Evolutionary conservation across 176 grass and related monocot species (phyloP).

Genomic region (Coix lacrymajobi): DNA sequence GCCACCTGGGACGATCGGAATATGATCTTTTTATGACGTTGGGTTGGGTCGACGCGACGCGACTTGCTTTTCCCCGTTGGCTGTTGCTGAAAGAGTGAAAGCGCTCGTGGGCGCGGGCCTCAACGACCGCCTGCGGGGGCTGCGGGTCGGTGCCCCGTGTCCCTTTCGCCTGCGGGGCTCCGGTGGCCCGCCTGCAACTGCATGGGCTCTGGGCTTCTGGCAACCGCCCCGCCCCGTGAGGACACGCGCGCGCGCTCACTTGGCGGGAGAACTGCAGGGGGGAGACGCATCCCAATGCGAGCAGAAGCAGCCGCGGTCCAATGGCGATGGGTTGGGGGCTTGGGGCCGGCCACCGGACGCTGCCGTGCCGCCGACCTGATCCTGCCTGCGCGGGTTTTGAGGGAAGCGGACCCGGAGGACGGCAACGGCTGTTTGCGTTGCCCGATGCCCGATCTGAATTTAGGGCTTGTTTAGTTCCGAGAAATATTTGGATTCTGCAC

Average conservation of each 20-base stretch:
- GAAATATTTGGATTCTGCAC: too few species aligned
- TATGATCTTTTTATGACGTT: conserved; percentile 27
- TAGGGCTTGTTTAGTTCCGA: too few species aligned
- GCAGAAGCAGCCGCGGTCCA: background rate
- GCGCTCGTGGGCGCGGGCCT: background rate
- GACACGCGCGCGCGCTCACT: background rate
- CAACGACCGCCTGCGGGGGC: background rate
- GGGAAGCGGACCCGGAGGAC: background rate
- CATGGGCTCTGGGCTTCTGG: background rate
- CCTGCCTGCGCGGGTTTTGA: background rate
- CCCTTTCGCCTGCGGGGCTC: background rate
- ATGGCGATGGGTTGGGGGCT: background rate
- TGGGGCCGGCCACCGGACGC: background rate
- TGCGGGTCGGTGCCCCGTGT: background rate
- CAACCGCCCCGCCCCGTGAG: background rate
- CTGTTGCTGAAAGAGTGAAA: background rate
- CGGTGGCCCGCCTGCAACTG: background rate
- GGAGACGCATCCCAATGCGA: background rate
- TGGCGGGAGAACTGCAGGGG: background rate
- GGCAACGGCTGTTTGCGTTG: background rate
- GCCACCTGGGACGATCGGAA: background rate
- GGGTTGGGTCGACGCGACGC: background rate
- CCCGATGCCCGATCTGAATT: background rate
- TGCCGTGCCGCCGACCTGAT: background rate
- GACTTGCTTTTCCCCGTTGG: background rate